Conservation (phyloP, 2,329 filamentous ascomycete species). For the Diaporthe sp. region DNA sequence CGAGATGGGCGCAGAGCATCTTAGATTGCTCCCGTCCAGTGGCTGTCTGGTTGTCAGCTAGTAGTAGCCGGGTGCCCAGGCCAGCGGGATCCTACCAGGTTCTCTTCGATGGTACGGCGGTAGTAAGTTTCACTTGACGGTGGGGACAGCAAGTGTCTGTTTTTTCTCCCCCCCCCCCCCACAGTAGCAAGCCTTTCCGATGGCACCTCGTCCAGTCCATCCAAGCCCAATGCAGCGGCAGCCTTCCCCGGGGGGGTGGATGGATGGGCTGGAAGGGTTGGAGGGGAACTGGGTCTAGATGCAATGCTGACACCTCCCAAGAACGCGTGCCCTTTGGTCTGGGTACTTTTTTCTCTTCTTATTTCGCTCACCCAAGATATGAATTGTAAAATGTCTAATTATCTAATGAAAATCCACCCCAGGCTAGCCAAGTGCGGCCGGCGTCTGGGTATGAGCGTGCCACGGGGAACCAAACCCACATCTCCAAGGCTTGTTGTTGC, state of each 20-base stretch:
- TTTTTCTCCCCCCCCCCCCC: background rate
- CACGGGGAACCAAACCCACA: background rate
- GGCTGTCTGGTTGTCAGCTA: background rate
- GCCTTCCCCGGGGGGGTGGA: constrained; percentile 18
- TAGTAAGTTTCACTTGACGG: constrained; percentile 31
- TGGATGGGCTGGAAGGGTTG: constrained; percentile 4
- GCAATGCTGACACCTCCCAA: constrained; percentile 22
- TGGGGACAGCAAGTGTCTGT: constrained; percentile 8
- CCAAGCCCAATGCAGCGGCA: constrained; percentile 27
- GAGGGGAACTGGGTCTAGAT: constrained; percentile 17
- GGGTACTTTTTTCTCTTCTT: too few relatives aligned
- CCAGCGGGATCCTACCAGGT: constrained; percentile 16
- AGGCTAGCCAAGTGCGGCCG: constrained; percentile 21
- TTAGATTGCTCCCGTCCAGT: constrained; percentile 29
- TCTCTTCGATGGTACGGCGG: constrained; percentile 29
- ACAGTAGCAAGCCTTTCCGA: background rate
- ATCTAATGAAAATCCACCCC: constrained; percentile 26
- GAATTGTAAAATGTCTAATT: constrained; percentile 30
- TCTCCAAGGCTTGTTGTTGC: constrained; percentile 13
- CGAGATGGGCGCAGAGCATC: constrained; percentile 12
- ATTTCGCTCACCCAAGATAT: background rate
- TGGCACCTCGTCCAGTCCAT: constrained; percentile 6
- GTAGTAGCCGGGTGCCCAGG: background rate
- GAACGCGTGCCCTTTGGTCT: background rate
- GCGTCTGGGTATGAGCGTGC: constrained; percentile 3